These are phyloP conservation scores for Coniochaeta sp. DNA, from an alignment of 2,329 filamentous ascomycete species.

Conservation along the genomic window DNA sequence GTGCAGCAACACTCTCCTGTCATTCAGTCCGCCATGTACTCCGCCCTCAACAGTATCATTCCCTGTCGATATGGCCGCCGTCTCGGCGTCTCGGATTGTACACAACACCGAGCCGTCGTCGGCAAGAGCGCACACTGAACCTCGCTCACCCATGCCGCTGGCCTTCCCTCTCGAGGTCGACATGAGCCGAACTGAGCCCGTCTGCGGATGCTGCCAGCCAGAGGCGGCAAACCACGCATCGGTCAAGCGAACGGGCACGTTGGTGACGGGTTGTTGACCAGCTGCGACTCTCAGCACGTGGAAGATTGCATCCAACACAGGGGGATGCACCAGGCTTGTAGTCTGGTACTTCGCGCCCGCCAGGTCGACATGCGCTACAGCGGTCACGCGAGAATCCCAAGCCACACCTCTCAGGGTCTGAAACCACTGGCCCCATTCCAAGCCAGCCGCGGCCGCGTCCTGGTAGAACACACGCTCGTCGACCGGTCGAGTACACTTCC, in stretches of 20 bases:
- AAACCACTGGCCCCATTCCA: slow-evolving; percentile 24
- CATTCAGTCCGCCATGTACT: neutral
- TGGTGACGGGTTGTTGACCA: slow-evolving; percentile 11
- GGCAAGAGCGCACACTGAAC: slow-evolving; percentile 19
- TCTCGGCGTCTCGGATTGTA: slow-evolving; percentile 17
- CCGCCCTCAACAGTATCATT: slow-evolving; percentile 1
- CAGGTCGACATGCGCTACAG: slow-evolving; percentile 17
- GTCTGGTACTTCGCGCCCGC: slow-evolving; percentile 13
- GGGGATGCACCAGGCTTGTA: slow-evolving; percentile 26
- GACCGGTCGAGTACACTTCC: slow-evolving; percentile 16
- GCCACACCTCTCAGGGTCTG: slow-evolving; percentile 20
- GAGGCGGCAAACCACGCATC: slow-evolving; percentile 25
- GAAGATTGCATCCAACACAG: slow-evolving; percentile 27
- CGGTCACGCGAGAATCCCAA: slow-evolving; percentile 18
- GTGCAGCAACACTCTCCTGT: slow-evolving; percentile 22
- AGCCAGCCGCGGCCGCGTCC: slow-evolving; percentile 17
- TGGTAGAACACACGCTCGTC: slow-evolving; percentile 21
- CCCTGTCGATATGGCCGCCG: slow-evolving; percentile 17
- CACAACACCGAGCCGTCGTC: slow-evolving; percentile 22
- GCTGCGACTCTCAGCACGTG: slow-evolving; percentile 21
- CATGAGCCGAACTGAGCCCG: slow-evolving; percentile 18
- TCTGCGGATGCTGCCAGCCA: slow-evolving; percentile 22
- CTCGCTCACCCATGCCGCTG: slow-evolving; percentile 16
- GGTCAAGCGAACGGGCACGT: slow-evolving; percentile 20
- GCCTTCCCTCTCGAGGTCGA: slow-evolving; percentile 10